phyloP scores from a whole-genome alignment of 2,329 filamentous ascomycete genomes.

The Seiridium unicorne region DNA sequence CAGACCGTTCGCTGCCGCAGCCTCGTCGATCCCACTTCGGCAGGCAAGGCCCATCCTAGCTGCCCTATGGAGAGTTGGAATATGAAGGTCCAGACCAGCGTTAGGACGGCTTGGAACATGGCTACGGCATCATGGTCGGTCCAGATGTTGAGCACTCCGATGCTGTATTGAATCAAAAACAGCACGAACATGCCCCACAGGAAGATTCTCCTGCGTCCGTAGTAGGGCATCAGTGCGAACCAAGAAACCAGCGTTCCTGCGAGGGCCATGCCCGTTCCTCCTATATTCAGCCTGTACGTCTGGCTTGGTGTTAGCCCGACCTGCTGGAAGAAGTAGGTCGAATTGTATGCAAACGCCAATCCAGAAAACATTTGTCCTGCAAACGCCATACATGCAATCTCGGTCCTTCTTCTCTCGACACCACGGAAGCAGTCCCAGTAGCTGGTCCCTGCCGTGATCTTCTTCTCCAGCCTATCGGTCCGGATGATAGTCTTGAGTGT shows the following conservation, averaged over 20 bases:
- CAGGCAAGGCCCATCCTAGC: slow-evolving; percentile 3
- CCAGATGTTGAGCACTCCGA: slow-evolving; percentile 9
- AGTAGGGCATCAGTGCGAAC: slow-evolving; percentile 11
- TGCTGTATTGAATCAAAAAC: slow-evolving; percentile 8
- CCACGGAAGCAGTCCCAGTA: slow-evolving; percentile 38
- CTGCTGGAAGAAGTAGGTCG: slow-evolving; percentile 27
- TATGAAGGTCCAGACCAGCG: slow-evolving; percentile 6
- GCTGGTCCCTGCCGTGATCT: slow-evolving; percentile 10
- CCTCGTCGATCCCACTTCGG: slow-evolving; percentile 2
- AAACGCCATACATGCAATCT: slow-evolving; percentile 26
- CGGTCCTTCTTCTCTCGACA: slow-evolving; percentile 30
- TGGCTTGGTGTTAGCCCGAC: slow-evolving; percentile 18
- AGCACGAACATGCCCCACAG: slow-evolving; percentile 10
- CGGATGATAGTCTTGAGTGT: slow-evolving; percentile 30
- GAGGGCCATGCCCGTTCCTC: slow-evolving; percentile 4
- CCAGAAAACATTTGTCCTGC: slow-evolving; percentile 17
- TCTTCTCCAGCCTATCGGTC: slow-evolving; percentile 35
- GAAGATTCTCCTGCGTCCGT: slow-evolving; percentile 11
- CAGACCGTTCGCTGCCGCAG: slow-evolving; percentile 6
- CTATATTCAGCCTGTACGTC: slow-evolving; percentile 11
- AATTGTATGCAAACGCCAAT: slow-evolving; percentile 20
- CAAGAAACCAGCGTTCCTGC: slow-evolving; percentile 9
- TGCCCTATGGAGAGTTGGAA: slow-evolving; percentile 8
- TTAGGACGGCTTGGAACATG: slow-evolving; percentile 5
- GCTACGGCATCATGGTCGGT: not conserved